phyloP scores from a whole-genome alignment of 345 rosid genomes.

The Lenwebbia sp. region DNA sequence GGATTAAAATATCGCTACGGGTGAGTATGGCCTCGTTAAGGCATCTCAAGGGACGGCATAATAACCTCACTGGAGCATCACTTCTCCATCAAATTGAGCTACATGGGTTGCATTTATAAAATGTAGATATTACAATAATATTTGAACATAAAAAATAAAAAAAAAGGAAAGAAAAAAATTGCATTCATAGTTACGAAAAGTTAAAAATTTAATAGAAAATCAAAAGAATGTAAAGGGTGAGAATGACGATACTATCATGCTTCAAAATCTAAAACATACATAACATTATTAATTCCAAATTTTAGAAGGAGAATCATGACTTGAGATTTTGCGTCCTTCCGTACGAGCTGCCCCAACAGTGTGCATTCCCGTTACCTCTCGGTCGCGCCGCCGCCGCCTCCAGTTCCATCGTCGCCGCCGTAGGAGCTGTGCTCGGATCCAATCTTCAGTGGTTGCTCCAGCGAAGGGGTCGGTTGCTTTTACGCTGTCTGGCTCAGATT shows the following conservation, averaged over 20 bases:
- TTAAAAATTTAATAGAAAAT: background rate
- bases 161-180: background rate
- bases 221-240: background rate
- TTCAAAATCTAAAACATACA: background rate
- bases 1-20: background rate
- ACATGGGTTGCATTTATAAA: background rate
- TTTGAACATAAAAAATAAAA: background rate
- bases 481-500: background rate
- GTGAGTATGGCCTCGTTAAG: too few species aligned
- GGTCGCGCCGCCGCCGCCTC: background rate
- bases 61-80: background rate
- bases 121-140: background rate
- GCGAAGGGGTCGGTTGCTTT: background rate
- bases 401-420: background rate
- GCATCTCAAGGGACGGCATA: background rate
- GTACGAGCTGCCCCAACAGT: background rate
- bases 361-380: background rate
- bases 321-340: background rate
- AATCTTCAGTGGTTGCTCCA: background rate
- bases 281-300: background rate
- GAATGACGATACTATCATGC: background rate
- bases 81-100: background rate
- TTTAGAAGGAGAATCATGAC: background rate
- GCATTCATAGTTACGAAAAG: background rate
- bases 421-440: background rate